Percentiles rank a stretch among this genome's conserved stretches.
Conservation (phyloP, 768 basidiomycete species). For the Podaxis rugospora region DNA sequence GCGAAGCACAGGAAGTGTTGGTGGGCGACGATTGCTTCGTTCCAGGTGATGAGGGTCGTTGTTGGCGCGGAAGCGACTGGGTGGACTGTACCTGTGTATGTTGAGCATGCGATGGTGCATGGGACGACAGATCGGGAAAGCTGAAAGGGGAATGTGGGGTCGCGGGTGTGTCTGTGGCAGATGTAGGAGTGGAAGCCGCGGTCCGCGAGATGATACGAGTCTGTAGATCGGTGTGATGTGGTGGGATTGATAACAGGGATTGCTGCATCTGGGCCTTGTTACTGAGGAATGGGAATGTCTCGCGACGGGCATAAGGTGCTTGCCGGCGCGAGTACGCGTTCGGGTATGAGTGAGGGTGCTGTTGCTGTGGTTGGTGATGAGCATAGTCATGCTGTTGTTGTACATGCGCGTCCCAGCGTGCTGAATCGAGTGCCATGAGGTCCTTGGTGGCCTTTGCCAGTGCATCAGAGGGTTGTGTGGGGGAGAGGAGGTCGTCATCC, state of each 20-base stretch:
- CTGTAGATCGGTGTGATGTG: background rate
- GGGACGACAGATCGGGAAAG: conserved; percentile 2
- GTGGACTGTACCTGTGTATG: background rate
- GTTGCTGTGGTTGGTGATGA: conserved; percentile 14
- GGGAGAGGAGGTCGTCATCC: conserved; percentile 38
- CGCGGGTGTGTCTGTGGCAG: conserved; percentile 6
- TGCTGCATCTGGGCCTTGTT: conserved; percentile 16
- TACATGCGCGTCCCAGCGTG: conserved; percentile 27
- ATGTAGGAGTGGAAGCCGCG: conserved; percentile 6
- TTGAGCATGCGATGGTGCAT: background rate
- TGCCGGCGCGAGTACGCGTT: conserved; percentile 11
- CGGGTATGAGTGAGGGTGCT: conserved; percentile 18
- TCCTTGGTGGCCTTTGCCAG: conserved; percentile 80
- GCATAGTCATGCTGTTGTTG: conserved; percentile 17
- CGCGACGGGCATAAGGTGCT: conserved; percentile 14
- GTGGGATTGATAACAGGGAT: conserved; percentile 5
- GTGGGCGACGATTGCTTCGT: background rate
- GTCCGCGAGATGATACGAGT: conserved; percentile 8
- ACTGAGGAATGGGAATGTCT: conserved; percentile 23
- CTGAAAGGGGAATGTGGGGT: conserved; percentile 10
- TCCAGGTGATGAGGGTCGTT: background rate
- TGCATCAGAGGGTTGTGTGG: conserved; percentile 53
- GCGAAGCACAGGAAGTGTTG: background rate
- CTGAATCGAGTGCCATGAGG: conserved; percentile 67
- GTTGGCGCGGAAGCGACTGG: background rate